Conservation (phyloP, 148 eudicot genomes). For the Salicornia ramosissima region DNA sequence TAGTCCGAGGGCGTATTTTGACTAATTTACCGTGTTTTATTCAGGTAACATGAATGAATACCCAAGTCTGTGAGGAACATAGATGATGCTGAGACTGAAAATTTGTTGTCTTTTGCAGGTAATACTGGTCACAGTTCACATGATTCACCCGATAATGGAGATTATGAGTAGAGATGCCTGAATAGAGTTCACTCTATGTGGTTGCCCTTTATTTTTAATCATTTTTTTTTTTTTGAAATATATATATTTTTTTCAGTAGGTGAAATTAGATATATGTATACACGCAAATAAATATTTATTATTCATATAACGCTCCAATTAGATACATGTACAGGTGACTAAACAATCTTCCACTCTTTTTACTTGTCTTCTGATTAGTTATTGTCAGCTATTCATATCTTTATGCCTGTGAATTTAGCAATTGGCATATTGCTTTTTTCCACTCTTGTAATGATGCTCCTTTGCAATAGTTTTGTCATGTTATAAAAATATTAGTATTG, state of each 20-base stretch:
- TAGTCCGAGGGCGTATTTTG: too few species aligned
- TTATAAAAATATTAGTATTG: too few species aligned
- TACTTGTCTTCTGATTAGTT: not conserved
- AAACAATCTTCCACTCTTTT: slow-evolving; percentile 1
- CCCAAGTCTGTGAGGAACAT: not conserved
- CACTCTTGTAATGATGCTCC: not conserved
- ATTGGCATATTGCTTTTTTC: not conserved
- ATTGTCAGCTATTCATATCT: not conserved
- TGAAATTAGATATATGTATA: slow-evolving; percentile 12
- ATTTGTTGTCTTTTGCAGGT: slow-evolving; percentile 19
- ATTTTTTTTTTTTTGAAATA: not conserved
- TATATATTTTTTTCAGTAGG: slow-evolving; percentile 6
- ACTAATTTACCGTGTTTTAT: too few species aligned
- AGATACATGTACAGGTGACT: slow-evolving; percentile 30
- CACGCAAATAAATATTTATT: slow-evolving; percentile 1
- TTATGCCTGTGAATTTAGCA: not conserved
- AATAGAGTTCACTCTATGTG: slow-evolving; percentile 12
- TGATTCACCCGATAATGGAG: slow-evolving; percentile 36
- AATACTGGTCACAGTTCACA: slow-evolving; percentile 28
- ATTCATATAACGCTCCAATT: slow-evolving; percentile 8
- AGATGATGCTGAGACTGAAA: slow-evolving; percentile 1
- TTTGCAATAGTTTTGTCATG: not conserved
- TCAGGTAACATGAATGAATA: not conserved
- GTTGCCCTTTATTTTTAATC: slow-evolving; percentile 1
- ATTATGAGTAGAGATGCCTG: slow-evolving; percentile 32